phyloP scores from a whole-genome alignment of 2,329 filamentous ascomycete genomes.

The Claviceps capensis region DNA sequence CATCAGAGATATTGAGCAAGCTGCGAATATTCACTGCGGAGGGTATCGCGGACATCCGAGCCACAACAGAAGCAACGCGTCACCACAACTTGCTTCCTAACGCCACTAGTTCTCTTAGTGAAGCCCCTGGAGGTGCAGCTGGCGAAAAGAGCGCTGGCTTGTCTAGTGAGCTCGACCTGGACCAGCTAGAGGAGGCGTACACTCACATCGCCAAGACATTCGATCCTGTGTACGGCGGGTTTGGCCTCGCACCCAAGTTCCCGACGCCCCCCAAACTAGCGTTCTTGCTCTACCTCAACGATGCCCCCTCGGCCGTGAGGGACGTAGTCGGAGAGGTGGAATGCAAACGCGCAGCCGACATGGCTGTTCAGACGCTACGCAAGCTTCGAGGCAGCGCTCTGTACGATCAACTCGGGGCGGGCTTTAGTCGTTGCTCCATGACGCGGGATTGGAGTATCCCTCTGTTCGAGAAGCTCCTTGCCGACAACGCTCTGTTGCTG shows the following conservation, averaged over 20 bases:
- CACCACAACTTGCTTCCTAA: conserved; percentile 9
- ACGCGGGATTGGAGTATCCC: conserved; percentile 88
- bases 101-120: not conserved
- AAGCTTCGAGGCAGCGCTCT: conserved; percentile 49
- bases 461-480: conserved; percentile 95
- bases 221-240: conserved; percentile 67
- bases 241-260: conserved; percentile 74
- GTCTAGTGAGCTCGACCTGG: conserved; percentile 68
- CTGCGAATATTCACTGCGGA: conserved; percentile 80
- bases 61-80: conserved; percentile 16
- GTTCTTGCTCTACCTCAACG: conserved; percentile 63
- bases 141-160: conserved; percentile 16
- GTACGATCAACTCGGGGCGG: conserved; percentile 40
- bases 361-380: conserved; percentile 69
- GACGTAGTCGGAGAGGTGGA: conserved; percentile 83
- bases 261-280: conserved; percentile 74
- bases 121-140: conserved; percentile 7
- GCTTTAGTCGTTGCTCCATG: conserved; percentile 65
- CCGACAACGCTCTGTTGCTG: conserved; percentile 79
- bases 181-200: conserved; percentile 82
- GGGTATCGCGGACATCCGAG: conserved; percentile 49
- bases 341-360: conserved; percentile 57
- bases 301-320: conserved; percentile 57
- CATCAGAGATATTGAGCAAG: conserved; percentile 67
- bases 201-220: conserved; percentile 69